These are phyloP conservation scores for Ophiosphaerella narmari DNA, from an alignment of 2,329 filamentous ascomycete genomes.

Conservation along the genomic window DNA sequence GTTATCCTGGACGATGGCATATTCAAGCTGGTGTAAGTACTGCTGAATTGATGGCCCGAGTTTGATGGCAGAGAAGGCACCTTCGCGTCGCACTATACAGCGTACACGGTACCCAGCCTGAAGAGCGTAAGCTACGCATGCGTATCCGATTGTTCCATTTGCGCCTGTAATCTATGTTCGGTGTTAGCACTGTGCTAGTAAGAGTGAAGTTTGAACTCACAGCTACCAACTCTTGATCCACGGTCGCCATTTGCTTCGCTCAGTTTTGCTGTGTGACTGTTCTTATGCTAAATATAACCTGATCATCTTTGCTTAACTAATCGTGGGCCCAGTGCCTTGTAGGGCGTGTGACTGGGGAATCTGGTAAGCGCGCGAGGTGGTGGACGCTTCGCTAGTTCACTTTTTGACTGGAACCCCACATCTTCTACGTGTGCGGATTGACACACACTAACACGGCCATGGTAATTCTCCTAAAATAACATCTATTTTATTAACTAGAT, in stretches of 20 bases:
- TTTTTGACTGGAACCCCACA: no score
- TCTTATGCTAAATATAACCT: no score
- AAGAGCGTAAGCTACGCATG: constrained; percentile 32
- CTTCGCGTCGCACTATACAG: constrained; percentile 36
- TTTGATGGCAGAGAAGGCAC: constrained; percentile 30
- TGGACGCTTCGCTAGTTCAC: no score
- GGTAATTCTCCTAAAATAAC: no score
- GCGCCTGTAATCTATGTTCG: constrained; percentile 37
- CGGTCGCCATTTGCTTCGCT: not conserved
- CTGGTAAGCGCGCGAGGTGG: no score
- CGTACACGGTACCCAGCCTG: constrained; percentile 36
- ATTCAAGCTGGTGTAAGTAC: constrained; percentile 26
- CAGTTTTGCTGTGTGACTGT: no score
- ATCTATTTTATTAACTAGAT: no score
- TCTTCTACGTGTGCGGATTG: no score
- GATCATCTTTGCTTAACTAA: no score
- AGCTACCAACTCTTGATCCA: constrained; percentile 28
- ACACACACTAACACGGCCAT: no score
- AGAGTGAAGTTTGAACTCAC: constrained; percentile 14
- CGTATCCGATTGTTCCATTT: constrained; percentile 43
- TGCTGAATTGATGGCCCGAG: constrained; percentile 33
- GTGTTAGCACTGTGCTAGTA: not conserved
- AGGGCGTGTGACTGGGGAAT: no score
- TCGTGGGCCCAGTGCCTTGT: no score
- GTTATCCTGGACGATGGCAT: constrained; percentile 36